Base-by-base conservation (phyloP, 306 rosid species). In the Castanea sativa region DNA sequence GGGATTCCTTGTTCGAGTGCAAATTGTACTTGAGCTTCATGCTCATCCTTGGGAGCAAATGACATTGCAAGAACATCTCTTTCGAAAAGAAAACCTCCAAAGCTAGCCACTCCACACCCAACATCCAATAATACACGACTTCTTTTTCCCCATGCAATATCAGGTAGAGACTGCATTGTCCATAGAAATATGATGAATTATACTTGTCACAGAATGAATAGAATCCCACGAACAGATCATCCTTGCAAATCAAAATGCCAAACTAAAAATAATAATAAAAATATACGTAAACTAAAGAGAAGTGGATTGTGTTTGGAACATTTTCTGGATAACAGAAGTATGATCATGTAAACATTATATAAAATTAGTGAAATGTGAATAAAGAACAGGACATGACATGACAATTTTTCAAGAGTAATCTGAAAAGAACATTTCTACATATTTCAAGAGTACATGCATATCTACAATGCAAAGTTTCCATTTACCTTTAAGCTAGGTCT, bases 41-140 rank as follows among this genome's bases (percentile, higher is more conserved):
- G 98, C 81, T 87, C 94, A 74, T 93, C 98, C 81, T 93, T 93
- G 59, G 98, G 98, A 80, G 98, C 97, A 76, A 93, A 85, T 55
- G 98, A 93, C 93, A 93, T 89, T 64, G 97, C 71, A 68, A 91
- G 88, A 80, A 89, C 95, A 32, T 91, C 93, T 83, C 94, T 93
- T 45, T 93, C 97, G 51, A 91, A 90, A 68, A 91, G 83, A 78
- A 71, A 91, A 59, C 97, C 98, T 75, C 98, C 97, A 59, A 93
- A 91, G 82, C 98, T 93, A 68, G 98, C 98, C 58, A 93, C 98
- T 23, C 98, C 98, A 69, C 98, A n/a, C n/a, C n/a, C n/a, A n/a
- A n/a, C n/a, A n/a, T n/a, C n/a, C n/a, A n/a, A n/a, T n/a, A n/a
- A n/a, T n/a, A n/a, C n/a, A n/a, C n/a, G n/a, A n/a, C n/a, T n/a